These are phyloP conservation scores for Ascochyta pisi DNA, from an alignment of 2,329 filamentous ascomycete species.

Conservation along the genomic window DNA sequence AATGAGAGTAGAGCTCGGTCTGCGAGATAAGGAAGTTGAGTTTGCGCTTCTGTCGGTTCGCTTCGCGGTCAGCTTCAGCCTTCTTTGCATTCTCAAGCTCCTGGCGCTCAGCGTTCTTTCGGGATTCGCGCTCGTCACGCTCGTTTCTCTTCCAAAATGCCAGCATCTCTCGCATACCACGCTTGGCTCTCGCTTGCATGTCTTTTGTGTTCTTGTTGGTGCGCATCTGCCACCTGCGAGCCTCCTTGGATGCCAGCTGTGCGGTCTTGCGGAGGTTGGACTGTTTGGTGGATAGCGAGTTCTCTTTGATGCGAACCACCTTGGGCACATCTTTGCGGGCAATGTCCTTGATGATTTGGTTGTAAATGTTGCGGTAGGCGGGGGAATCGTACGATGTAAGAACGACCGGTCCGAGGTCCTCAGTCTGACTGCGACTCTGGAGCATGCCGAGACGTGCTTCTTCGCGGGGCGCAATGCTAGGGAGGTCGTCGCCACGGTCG, in stretches of 20 bases:
- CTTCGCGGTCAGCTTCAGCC: slow-evolving; percentile 96
- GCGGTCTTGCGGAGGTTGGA: slow-evolving; percentile 99
- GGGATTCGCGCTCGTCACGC: slow-evolving; percentile 91
- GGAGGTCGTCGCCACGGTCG: slow-evolving; percentile 77
- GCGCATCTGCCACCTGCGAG: slow-evolving; percentile 93
- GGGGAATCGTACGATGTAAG: slow-evolving; percentile 76
- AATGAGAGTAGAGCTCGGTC: slow-evolving; percentile 98
- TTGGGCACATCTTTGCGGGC: slow-evolving; percentile 93
- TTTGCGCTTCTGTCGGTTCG: slow-evolving; percentile 96
- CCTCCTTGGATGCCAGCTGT: slow-evolving; percentile 94
- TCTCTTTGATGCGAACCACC: slow-evolving; percentile 84
- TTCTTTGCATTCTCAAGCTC: slow-evolving; percentile 96
- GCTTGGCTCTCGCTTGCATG: slow-evolving; percentile 93
- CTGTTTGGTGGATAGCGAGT: slow-evolving; percentile 83
- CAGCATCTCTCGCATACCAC: slow-evolving; percentile 99
- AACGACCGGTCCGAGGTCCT: slow-evolving; percentile 53
- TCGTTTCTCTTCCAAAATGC: slow-evolving; percentile 99
- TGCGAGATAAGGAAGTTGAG: slow-evolving; percentile 99
- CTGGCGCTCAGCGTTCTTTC: slow-evolving; percentile 92
- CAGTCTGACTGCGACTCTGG: slow-evolving; percentile 55
- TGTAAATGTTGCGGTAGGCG: slow-evolving; percentile 95
- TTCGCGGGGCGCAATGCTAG: slow-evolving; percentile 66
- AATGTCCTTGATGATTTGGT: slow-evolving; percentile 95
- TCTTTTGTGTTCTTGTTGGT: slow-evolving; percentile 99
- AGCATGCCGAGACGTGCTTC: slow-evolving; percentile 57